These are phyloP conservation scores for Trifolium repens DNA, from an alignment of 306 rosid species.

Conservation along the genomic window DNA sequence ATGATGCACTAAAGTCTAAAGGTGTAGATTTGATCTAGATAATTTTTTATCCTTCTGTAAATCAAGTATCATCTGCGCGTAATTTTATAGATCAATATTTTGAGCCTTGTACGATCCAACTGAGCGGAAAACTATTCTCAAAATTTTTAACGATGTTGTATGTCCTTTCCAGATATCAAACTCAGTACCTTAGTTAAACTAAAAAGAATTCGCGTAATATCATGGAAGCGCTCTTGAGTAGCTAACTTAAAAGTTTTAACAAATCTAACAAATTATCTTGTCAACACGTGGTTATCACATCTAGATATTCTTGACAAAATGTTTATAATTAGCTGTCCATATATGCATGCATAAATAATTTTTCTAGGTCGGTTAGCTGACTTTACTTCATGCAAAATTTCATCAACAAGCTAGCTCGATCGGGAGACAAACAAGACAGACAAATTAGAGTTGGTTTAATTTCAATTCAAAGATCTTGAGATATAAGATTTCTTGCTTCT, in stretches of 20 bases:
- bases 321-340: not conserved
- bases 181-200: too few species aligned
- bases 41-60: too few species aligned
- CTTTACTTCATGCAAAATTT: not conserved
- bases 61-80: too few species aligned
- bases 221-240: too few species aligned
- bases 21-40: not conserved
- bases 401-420: not conserved
- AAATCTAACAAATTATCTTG: not conserved
- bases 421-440: constrained; percentile 5
- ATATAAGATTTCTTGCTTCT: not conserved
- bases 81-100: too few species aligned
- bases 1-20: not conserved
- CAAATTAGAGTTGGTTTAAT: constrained; percentile 20
- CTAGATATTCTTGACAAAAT: not conserved
- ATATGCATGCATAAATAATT: not conserved
- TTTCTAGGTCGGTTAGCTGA: not conserved
- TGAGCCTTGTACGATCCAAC: too few species aligned
- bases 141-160: too few species aligned
- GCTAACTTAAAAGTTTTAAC: not conserved
- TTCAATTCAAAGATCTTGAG: constrained; percentile 1
- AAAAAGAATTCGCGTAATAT: too few species aligned
- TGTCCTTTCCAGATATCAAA: too few species aligned
- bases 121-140: too few species aligned
- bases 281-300: not conserved